A percentile compares a stretch with the other conserved stretches of the same genome.
These are phyloP conservation scores for Metschnikowia corniflorae DNA, from an alignment of 805 yeast genomes.

Conservation along the genomic window DNA sequence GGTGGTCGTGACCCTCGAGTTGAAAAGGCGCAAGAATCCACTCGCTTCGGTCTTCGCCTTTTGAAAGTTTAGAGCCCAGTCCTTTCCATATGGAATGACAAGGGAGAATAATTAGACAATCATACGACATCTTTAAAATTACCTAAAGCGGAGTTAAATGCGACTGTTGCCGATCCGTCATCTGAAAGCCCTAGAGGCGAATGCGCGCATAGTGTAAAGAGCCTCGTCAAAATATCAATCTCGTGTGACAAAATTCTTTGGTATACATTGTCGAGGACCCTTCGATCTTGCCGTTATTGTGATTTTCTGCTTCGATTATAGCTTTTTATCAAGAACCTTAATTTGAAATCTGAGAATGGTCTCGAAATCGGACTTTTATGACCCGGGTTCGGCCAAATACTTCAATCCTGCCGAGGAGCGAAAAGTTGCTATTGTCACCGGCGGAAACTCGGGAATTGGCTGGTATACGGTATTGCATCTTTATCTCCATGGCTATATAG, in stretches of 20 bases:
- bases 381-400: conserved; percentile 30
- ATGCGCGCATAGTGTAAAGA: too few relatives aligned
- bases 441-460: conserved; percentile 41
- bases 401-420: conserved; percentile 25
- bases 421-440: conserved; percentile 35
- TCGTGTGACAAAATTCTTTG: too few relatives aligned
- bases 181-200: too few relatives aligned
- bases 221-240: too few relatives aligned
- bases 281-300: too few relatives aligned
- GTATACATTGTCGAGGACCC: too few relatives aligned
- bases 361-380: conserved; percentile 15
- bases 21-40: conserved; percentile 74
- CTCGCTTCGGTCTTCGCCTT: conserved; percentile 47
- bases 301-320: too few relatives aligned
- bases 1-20: conserved; percentile 63
- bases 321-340: too few relatives aligned
- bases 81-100: conserved; percentile 60
- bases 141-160: too few relatives aligned
- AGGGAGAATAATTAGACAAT: conserved; percentile 34
- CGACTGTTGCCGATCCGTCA: too few relatives aligned
- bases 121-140: neutral
- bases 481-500: conserved; percentile 37
- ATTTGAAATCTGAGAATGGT: too few relatives aligned
- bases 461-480: conserved; percentile 38
- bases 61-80: conserved; percentile 17